A percentile compares a stretch with the other conserved stretches of the same genome.
These are phyloP conservation scores for Lyophyllum atratum DNA, from an alignment of 768 basidiomycete species.

Conservation along the genomic window DNA sequence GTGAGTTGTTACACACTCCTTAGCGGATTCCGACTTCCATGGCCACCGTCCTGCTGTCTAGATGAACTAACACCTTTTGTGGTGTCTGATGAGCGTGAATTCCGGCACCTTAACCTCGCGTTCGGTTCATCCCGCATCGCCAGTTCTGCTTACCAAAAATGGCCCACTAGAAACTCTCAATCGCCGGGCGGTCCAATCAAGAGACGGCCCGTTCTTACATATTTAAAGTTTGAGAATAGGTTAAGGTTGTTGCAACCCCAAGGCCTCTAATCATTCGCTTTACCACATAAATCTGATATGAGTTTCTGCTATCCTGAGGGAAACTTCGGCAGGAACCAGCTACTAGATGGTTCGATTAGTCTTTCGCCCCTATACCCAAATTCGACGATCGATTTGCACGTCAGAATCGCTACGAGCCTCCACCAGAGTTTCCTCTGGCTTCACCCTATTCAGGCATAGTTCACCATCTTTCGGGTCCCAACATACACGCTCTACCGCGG, in stretches of 20 bases:
- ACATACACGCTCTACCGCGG: conserved; percentile 83
- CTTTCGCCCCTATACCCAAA: conserved; percentile 96
- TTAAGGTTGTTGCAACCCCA: background rate
- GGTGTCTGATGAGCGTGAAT: conserved; percentile 85
- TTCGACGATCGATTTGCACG: conserved; percentile 95
- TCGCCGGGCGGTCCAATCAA: conserved; percentile 81
- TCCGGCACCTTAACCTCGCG: conserved; percentile 70
- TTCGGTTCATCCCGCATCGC: conserved; percentile 67
- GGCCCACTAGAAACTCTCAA: conserved; percentile 82
- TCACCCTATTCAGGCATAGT: conserved; percentile 88
- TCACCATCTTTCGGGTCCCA: conserved; percentile 63
- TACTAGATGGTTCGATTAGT: conserved; percentile 76
- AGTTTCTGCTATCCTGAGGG: conserved; percentile 49
- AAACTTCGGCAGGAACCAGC: conserved; percentile 88
- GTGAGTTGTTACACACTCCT: conserved; percentile 79
- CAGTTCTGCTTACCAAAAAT: conserved; percentile 77
- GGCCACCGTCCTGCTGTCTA: conserved; percentile 88
- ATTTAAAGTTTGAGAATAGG: conserved; percentile 68
- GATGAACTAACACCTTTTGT: conserved; percentile 86
- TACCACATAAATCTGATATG: conserved; percentile 48
- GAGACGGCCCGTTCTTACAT: conserved; percentile 72
- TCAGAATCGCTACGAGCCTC: conserved; percentile 95
- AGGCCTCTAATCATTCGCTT: conserved; percentile 82
- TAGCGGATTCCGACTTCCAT: conserved; percentile 86
- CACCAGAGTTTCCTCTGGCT: conserved; percentile 97